Base-by-base conservation (phyloP, 129 eudicot genomes). In the Deinandra increscens region DNA sequence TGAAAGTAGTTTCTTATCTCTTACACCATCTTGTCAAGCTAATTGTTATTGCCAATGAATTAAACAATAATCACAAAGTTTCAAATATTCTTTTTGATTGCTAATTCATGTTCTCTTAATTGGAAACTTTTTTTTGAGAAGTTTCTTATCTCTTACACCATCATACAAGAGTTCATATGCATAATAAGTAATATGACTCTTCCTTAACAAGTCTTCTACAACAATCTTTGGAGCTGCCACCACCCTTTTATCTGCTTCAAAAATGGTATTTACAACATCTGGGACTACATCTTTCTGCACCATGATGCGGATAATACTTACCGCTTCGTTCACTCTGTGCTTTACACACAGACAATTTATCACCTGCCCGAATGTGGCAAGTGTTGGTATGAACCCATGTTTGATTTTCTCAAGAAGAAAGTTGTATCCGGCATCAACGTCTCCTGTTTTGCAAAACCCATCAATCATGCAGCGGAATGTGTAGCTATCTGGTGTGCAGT, bases 141-240 rank as follows among this genome's bases (percentile, higher is more conserved):
- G 77, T 80, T 89, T 89, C 76, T 79, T 94, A 73, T 87, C 88
- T 66, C 99, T 86, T 64, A 94, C 48, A 56, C 95, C 99, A 77
- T 87, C 97, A 83, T 80, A 76, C 56, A 94, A 74, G 31, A 94
- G 82, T 73, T 94, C 97, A 82, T 94, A 89, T 17, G 96, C 86
- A 82, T 75, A 75, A 60, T 89, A 94, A 68, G 85, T 87, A 68
- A 94, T 83, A 82, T 81, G 86, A 60, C 93, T 80, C 80, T 79
- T 89, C 81, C 70, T 89, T 83, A 94, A 66, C 81, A 94, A 78
- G 74, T 85, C 90, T 71, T 94, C 97, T 48, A 94, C 84, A 73
- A 94, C 86, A 66, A 94, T 89, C 79, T 89, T 89, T 51, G 99
- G 99, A 23, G 96, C 99, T 31, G 99, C 99, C 44, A 89, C 83